Base-by-base conservation (phyloP, 169 alveolate genomes). In the Plasmodium malariae region DNA sequence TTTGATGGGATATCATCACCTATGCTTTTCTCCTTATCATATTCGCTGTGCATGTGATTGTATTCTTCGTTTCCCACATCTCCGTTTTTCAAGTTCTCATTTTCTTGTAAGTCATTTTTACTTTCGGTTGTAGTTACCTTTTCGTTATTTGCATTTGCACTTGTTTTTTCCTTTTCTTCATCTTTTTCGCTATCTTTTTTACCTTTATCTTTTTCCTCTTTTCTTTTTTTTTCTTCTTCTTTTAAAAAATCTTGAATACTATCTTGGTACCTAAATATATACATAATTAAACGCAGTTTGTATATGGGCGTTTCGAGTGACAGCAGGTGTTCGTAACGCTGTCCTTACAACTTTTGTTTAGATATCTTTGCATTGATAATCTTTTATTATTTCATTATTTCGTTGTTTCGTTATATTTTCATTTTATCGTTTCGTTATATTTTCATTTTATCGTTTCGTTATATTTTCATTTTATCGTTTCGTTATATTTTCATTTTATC, bases 191-290 rank as follows among this genome's bases (percentile, higher is more conserved):
- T 43, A 17, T 67, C 59, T 17, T 67, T 67, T 40, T 7, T 28
- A 19, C 37, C 21, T 40, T 67, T 28, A 19, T 17, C 36, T 40
- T 14, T 17, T 36, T 67, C 40, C 14, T 37, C 11, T 36, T 34
- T 67, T 36, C 34, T 24, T 40, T 67, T 71, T 14, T 71, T 49
- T 32, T 71, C 67, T 37, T 80, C 85, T 67, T 80, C 90, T 32
- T 80, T 26, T 54, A 80, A 80, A 51, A 80, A 80, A 2, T 69
- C 49, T 30, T 65, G 62, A 26, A 80, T 59, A 12, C 90, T 80
- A n/a, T 65, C 73, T 4, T 80, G 30, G 43, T 80, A 63, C 40
- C 90, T 80, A n/a, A 26, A 57, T 55, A 12, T 32, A 14, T 32
- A 55, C 7, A n/a, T n/a, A n/a, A n/a, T n/a, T n/a, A n/a, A n/a